Evolutionary conservation across 1,284 basidiomycete genomes (phyloP).

Genomic region (Golubevia sp.): DNA sequence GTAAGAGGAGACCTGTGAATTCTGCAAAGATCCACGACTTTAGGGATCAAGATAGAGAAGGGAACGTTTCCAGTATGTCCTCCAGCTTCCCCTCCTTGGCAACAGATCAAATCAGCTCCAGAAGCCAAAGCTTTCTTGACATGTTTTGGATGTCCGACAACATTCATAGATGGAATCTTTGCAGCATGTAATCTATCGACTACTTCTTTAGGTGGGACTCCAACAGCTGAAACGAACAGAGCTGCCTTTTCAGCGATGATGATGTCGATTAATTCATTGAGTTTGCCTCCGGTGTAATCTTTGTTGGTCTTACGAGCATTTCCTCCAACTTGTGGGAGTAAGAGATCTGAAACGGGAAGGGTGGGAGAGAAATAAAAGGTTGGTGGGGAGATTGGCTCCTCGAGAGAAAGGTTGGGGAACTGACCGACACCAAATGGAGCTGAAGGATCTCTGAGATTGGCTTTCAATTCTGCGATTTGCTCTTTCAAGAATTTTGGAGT

Average conservation of each 20-base stretch:
- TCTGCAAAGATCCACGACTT: slow-evolving; percentile 44
- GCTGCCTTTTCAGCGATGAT: slow-evolving; percentile 44
- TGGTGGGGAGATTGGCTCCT: too few species aligned
- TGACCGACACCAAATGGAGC: slow-evolving; percentile 49
- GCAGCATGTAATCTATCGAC: slow-evolving; percentile 43
- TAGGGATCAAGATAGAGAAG: slow-evolving; percentile 39
- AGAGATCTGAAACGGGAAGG: too few species aligned
- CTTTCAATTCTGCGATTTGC: slow-evolving; percentile 35
- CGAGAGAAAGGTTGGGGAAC: too few species aligned
- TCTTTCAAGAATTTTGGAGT: slow-evolving; percentile 25
- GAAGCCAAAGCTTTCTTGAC: slow-evolving; percentile 41
- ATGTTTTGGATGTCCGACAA: slow-evolving; percentile 52
- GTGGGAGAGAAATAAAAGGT: too few species aligned
- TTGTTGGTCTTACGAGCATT: slow-evolving; percentile 51
- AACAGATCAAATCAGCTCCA: slow-evolving; percentile 51
- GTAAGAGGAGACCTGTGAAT: slow-evolving; percentile 44
- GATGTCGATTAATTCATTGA: slow-evolving; percentile 43
- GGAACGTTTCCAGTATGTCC: slow-evolving; percentile 56
- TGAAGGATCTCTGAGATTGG: slow-evolving; percentile 37
- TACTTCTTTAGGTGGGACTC: slow-evolving; percentile 42
- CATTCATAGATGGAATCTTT: slow-evolving; percentile 39
- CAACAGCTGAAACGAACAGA: slow-evolving; percentile 51
- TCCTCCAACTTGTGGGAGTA: slow-evolving; percentile 49
- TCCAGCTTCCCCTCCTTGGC: slow-evolving; percentile 45
- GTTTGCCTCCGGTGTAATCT: slow-evolving; percentile 44